Percentiles rank a stretch among this genome's conserved stretches.
These are phyloP conservation scores for Agroathelia rolfsii DNA, from an alignment of 1,284 basidiomycete species.

Conservation along the genomic window DNA sequence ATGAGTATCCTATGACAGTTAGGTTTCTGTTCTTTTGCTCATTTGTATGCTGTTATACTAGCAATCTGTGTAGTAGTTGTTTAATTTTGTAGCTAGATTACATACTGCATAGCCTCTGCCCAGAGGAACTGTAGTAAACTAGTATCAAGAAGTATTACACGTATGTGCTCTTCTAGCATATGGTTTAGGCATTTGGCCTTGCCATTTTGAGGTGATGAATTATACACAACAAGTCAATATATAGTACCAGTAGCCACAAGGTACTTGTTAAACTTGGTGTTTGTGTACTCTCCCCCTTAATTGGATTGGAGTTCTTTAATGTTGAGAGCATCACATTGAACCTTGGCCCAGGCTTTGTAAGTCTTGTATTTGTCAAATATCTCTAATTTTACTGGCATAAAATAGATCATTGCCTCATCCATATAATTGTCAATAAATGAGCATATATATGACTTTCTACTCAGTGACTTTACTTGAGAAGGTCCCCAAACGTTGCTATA, in stretches of 20 bases:
- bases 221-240: slow-evolving; percentile 22
- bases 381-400: slow-evolving; percentile 18
- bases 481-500: slow-evolving; percentile 24
- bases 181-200: slow-evolving; percentile 22
- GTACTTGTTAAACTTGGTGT: slow-evolving; percentile 17
- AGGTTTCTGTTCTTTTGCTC: slow-evolving; percentile 16
- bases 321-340: slow-evolving; percentile 10
- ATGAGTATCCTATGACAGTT: too few relatives aligned
- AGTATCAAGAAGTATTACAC: slow-evolving; percentile 17
- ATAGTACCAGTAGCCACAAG: slow-evolving; percentile 18
- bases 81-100: slow-evolving; percentile 23
- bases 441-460: slow-evolving; percentile 18
- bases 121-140: slow-evolving; percentile 21
- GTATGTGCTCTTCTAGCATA: slow-evolving; percentile 17
- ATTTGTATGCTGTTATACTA: slow-evolving; percentile 20
- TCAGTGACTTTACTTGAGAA: slow-evolving; percentile 13
- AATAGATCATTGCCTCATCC: slow-evolving; percentile 13
- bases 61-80: slow-evolving; percentile 18
- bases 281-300: slow-evolving; percentile 20
- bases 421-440: slow-evolving; percentile 18
- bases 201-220: slow-evolving; percentile 26
- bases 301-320: slow-evolving; percentile 20
- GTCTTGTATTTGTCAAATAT: slow-evolving; percentile 15
- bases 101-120: slow-evolving; percentile 21
- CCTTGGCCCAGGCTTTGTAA: slow-evolving; percentile 19